These are phyloP conservation scores for Salvia miltiorrhiza DNA, from an alignment of 257 asterid genomes.

Conservation along the genomic window DNA sequence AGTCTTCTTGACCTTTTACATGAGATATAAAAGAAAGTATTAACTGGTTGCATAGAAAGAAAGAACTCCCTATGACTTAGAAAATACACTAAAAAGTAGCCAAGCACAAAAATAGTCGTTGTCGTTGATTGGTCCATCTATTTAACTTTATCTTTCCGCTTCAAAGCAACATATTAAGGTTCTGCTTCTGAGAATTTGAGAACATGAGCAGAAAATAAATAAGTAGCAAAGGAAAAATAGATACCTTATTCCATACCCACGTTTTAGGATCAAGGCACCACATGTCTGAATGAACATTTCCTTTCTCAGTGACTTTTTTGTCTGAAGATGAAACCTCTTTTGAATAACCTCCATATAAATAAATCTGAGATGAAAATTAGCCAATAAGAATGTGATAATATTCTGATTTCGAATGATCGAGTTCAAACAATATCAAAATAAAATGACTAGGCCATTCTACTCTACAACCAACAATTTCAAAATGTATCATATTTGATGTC, in stretches of 20 bases:
- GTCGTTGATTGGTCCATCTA: no score
- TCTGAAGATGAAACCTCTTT: conserved; percentile 83
- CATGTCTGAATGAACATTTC: conserved; percentile 89
- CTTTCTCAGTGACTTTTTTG: conserved; percentile 82
- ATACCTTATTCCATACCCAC: conserved; percentile 99
- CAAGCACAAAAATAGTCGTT: no score
- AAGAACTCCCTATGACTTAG: neutral
- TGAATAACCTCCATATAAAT: conserved; percentile 91
- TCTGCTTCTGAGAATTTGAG: no score
- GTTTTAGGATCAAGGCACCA: conserved; percentile 95
- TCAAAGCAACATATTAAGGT: no score
- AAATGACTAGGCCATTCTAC: neutral
- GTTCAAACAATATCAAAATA: neutral
- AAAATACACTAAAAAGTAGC: neutral
- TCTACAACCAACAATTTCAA: neutral
- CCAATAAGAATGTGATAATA: conserved; percentile 1
- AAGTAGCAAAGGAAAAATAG: conserved; percentile 17
- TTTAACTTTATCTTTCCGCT: no score
- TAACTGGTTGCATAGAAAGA: neutral
- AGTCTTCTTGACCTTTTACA: conserved; percentile 74
- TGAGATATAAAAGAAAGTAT: conserved; percentile 11
- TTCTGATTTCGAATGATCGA: conserved; percentile 5
- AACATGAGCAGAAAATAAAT: neutral
- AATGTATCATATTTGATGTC: neutral
- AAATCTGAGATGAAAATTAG: conserved; percentile 51